These are phyloP conservation scores for Achaetomium macrosporum DNA, from an alignment of 2,329 filamentous ascomycete species.

Conservation along the genomic window DNA sequence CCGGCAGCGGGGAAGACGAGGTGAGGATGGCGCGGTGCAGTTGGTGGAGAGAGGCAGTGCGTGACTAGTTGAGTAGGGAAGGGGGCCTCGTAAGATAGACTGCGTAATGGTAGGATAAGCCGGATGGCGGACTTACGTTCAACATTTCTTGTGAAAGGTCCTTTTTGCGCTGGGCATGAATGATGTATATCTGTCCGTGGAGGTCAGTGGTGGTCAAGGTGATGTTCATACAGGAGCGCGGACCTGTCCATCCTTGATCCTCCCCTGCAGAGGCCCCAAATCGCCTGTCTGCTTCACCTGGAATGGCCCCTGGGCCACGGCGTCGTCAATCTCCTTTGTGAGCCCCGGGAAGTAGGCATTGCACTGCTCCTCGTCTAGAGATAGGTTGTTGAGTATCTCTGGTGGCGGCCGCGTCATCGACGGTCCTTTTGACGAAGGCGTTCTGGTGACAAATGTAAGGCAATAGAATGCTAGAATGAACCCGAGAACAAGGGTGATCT, in stretches of 20 bases:
- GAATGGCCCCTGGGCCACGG: constrained; percentile 41
- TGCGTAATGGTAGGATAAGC: background rate
- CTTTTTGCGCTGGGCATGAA: constrained; percentile 35
- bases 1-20: constrained; percentile 41
- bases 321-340: constrained; percentile 41
- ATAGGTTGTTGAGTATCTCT: constrained; percentile 31
- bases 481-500: constrained; percentile 20
- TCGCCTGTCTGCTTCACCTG: constrained; percentile 33
- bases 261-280: constrained; percentile 37
- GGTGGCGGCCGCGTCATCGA: constrained; percentile 7
- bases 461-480: constrained; percentile 24
- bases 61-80: constrained; percentile 31
- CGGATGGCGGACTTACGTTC: constrained; percentile 19
- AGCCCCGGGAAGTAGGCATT: constrained; percentile 40
- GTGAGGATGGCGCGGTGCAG: constrained; percentile 48
- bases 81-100: background rate
- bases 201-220: background rate
- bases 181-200: constrained; percentile 36
- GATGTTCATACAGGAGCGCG: background rate
- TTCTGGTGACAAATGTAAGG: constrained; percentile 21
- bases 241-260: constrained; percentile 39
- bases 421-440: background rate
- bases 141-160: constrained; percentile 41
- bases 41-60: constrained; percentile 47
- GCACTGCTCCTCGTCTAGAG: constrained; percentile 40